A percentile compares a stretch with the other conserved stretches of the same genome.
Conservation (phyloP, 768 basidiomycete species). For the Tricholomella constricta region DNA sequence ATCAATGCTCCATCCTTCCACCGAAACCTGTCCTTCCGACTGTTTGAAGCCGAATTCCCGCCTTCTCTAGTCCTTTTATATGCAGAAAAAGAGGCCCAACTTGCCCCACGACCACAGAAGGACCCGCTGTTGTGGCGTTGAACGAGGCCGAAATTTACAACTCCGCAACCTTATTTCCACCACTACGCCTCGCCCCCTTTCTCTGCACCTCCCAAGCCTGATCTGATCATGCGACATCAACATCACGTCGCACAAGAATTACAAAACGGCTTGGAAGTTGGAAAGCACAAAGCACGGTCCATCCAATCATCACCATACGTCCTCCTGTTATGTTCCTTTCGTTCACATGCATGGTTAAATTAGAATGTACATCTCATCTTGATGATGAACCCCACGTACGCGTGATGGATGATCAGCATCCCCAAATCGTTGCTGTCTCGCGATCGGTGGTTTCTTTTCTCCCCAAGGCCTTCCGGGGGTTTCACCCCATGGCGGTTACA, state of each 20-base stretch:
- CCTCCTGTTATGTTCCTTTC: not conserved
- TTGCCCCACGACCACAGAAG: not conserved
- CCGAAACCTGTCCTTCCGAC: not conserved
- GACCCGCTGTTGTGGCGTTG: conserved; percentile 11
- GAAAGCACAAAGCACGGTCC: no score
- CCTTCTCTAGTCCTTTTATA: not conserved
- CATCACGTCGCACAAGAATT: not conserved
- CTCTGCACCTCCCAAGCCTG: not conserved
- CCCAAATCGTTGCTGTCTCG: no score
- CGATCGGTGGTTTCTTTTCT: no score
- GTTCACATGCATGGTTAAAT: not conserved
- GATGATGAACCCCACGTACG: no score
- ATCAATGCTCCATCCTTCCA: not conserved
- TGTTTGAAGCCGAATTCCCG: not conserved
- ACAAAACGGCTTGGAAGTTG: not conserved
- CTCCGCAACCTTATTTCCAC: conserved; percentile 33
- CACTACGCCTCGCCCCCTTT: conserved; percentile 16
- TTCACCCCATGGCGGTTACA: not conserved
- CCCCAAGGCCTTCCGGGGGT: no score
- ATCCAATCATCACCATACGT: no score
- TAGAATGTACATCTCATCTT: no score
- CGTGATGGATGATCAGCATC: no score
- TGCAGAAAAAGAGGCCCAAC: not conserved
- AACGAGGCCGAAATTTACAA: conserved; percentile 17
- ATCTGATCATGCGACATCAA: conserved; percentile 5